Conservation (phyloP, 2,329 filamentous ascomycete genomes). For the Nemania sp. region DNA sequence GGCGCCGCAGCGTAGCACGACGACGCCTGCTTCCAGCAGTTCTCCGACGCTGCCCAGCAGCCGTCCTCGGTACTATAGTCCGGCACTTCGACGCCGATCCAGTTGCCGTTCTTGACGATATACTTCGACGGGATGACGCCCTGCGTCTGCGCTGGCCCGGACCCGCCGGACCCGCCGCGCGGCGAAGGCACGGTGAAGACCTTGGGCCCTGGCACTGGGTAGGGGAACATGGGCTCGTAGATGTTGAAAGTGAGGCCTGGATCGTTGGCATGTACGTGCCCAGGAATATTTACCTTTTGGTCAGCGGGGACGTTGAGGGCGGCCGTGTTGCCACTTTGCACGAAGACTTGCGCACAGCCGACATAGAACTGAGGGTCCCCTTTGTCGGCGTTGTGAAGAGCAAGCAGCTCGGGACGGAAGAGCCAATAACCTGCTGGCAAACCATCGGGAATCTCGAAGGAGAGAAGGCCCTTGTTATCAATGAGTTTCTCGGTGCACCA, state of each 20-base stretch:
- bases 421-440: slow-evolving; percentile 70
- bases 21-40: slow-evolving; percentile 62
- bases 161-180: slow-evolving; percentile 3
- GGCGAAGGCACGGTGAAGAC: slow-evolving; percentile 50
- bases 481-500: slow-evolving; percentile 76
- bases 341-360: slow-evolving; percentile 71
- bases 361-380: slow-evolving; percentile 72
- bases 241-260: slow-evolving; percentile 66
- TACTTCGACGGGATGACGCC: slow-evolving; percentile 58
- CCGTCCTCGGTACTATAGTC: slow-evolving; percentile 56
- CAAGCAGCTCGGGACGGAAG: slow-evolving; percentile 70
- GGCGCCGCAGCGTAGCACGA: slow-evolving; percentile 63
- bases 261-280: slow-evolving; percentile 59
- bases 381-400: slow-evolving; percentile 64
- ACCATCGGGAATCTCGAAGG: slow-evolving; percentile 62
- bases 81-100: slow-evolving; percentile 67
- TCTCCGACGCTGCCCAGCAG: slow-evolving; percentile 61
- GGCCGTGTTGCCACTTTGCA: slow-evolving; percentile 52
- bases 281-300: slow-evolving; percentile 66
- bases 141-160: slow-evolving; percentile 35
- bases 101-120: slow-evolving; percentile 70
- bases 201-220: slow-evolving; percentile 60
- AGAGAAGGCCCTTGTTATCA: slow-evolving; percentile 64
- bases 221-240: slow-evolving; percentile 59
- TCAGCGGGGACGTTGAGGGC: slow-evolving; percentile 51